phyloP scores from a whole-genome alignment of 176 grass and related monocot species.

The Eleusine indica region DNA sequence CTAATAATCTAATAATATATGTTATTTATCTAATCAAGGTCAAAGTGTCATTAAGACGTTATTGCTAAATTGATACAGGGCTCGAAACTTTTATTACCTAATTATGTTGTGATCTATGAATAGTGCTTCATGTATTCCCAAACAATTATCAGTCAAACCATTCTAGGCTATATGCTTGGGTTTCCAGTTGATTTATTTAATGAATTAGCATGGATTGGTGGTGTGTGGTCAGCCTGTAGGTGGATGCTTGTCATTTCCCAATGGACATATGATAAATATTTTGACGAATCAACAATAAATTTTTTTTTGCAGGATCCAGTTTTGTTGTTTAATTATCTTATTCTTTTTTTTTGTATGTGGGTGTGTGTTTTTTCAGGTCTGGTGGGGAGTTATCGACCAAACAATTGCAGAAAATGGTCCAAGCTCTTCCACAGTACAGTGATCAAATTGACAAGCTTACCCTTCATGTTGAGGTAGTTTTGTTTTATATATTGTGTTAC shows the following conservation, averaged over 20 bases:
- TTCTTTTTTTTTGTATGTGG: neutral
- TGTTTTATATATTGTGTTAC: neutral
- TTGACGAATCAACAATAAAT: neutral
- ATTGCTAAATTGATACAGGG: neutral
- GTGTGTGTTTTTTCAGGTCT: conserved; percentile 37
- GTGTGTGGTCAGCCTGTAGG: neutral
- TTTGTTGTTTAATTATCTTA: conserved; percentile 9
- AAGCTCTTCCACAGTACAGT: conserved; percentile 82
- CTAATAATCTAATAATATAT: neutral
- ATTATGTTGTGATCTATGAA: neutral
- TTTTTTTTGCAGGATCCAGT: neutral
- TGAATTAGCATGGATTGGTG: neutral
- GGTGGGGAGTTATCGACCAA: conserved; percentile 72
- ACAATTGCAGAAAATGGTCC: conserved; percentile 84
- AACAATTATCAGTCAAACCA: neutral
- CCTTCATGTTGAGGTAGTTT: conserved; percentile 76
- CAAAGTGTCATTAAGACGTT: neutral
- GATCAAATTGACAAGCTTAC: conserved; percentile 92
- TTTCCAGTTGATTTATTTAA: conserved; percentile 5
- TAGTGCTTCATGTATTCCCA: neutral
- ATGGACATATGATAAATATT: conserved; percentile 3
- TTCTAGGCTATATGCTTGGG: neutral
- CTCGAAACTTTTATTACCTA: neutral
- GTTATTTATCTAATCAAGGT: neutral
- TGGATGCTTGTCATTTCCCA: neutral